Evolutionary conservation across 768 basidiomycete species (phyloP).

Genomic region (Coprinellus micaceus): DNA sequence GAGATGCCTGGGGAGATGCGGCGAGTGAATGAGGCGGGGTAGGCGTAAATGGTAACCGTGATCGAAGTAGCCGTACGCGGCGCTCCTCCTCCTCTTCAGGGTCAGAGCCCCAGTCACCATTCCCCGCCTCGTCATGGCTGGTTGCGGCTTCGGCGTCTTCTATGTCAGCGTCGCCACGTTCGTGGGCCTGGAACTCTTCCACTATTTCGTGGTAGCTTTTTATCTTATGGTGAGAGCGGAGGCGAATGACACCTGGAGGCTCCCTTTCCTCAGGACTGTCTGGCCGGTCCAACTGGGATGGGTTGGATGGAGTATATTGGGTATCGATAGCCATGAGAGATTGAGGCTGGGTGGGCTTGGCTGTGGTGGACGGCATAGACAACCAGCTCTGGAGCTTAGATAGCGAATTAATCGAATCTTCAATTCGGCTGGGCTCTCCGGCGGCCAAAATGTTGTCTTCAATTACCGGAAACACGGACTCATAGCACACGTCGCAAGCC

Average conservation of each 20-base stretch:
- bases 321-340: constrained; percentile 48
- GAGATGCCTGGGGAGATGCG: constrained; percentile 14
- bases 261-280: constrained; percentile 19
- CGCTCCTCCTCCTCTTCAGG: constrained; percentile 15
- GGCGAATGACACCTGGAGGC: constrained; percentile 23
- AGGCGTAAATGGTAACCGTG: constrained; percentile 13
- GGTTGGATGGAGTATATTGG: constrained; percentile 23
- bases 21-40: constrained; percentile 15
- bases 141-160: neutral
- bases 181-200: constrained; percentile 48
- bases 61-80: constrained; percentile 9
- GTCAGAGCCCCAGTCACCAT: constrained; percentile 11
- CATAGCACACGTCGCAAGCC: constrained; percentile 84
- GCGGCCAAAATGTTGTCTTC: constrained; percentile 18
- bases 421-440: neutral
- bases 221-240: constrained; percentile 43
- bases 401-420: constrained; percentile 46
- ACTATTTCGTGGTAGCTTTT: constrained; percentile 66
- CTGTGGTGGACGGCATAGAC: constrained; percentile 51
- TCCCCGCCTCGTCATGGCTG: constrained; percentile 1
- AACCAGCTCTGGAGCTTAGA: constrained; percentile 51
- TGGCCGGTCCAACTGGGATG: constrained; percentile 8
- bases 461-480: constrained; percentile 75
- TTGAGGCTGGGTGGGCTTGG: constrained; percentile 31
- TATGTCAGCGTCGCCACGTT: constrained; percentile 10